Evolutionary conservation across 2,329 filamentous ascomycete species (phyloP).

Genomic region (Massarina eburnea): DNA sequence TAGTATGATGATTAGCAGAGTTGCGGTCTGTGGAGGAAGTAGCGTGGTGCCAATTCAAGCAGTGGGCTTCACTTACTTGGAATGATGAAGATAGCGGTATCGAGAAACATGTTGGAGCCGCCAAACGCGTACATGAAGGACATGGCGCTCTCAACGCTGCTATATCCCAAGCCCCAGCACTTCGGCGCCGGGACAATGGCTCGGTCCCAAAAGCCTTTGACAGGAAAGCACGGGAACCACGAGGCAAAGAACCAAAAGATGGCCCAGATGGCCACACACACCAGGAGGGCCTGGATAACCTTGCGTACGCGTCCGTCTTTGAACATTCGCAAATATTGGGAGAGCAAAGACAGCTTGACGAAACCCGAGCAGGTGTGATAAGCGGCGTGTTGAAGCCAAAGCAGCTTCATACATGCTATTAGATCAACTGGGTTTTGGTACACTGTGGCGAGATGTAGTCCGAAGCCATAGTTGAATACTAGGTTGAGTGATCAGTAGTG

Average conservation of each 20-base stretch:
- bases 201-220: constrained; percentile 25
- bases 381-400: constrained; percentile 27
- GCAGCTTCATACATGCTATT: constrained; percentile 18
- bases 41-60: no score
- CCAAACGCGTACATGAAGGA: constrained; percentile 23
- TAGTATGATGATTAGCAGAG: background rate
- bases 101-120: constrained; percentile 34
- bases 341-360: constrained; percentile 39
- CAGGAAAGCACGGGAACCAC: constrained; percentile 35
- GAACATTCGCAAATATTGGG: constrained; percentile 39
- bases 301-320: constrained; percentile 18
- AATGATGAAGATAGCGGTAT: constrained; percentile 28
- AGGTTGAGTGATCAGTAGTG: background rate
- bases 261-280: constrained; percentile 23
- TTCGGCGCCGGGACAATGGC: constrained; percentile 13
- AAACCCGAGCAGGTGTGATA: constrained; percentile 32
- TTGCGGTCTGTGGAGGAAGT: no score
- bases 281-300: constrained; percentile 16
- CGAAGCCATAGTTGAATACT: constrained; percentile 27
- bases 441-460: constrained; percentile 28
- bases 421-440: constrained; percentile 7
- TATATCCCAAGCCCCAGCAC: constrained; percentile 30
- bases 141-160: constrained; percentile 15
- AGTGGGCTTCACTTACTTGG: constrained; percentile 15
- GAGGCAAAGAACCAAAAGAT: constrained; percentile 27